Percentiles rank a stretch among this genome's conserved stretches.
These are phyloP conservation scores for Aspergillus latus DNA, from an alignment of 2,329 filamentous ascomycete species.

Conservation along the genomic window DNA sequence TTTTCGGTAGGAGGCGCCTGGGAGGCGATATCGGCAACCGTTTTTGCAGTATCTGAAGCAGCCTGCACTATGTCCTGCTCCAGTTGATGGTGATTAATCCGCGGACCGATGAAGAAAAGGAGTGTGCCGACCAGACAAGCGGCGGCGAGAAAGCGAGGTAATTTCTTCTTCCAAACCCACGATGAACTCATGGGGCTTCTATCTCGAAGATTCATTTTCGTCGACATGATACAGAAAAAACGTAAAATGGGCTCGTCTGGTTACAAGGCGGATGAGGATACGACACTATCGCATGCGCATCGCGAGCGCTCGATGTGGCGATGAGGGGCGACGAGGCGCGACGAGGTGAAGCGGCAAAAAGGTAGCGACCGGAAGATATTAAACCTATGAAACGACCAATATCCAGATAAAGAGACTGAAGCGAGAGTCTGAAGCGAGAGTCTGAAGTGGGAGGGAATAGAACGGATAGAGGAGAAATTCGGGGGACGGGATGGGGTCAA, in stretches of 20 bases:
- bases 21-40: neutral
- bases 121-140: constrained; percentile 29
- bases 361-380: constrained; percentile 4
- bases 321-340: constrained; percentile 11
- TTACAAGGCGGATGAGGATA: constrained; percentile 1
- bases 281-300: constrained; percentile 23
- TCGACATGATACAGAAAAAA: constrained; percentile 19
- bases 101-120: constrained; percentile 30
- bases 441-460: neutral
- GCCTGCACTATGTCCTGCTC: constrained; percentile 15
- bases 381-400: no score
- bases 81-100: constrained; percentile 14
- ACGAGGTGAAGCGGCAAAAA: constrained; percentile 1
- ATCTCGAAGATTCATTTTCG: constrained; percentile 27
- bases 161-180: constrained; percentile 35
- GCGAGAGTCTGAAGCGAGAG: neutral
- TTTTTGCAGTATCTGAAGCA: constrained; percentile 3
- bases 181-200: constrained; percentile 27
- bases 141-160: constrained; percentile 30
- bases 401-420: neutral
- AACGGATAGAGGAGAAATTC: neutral
- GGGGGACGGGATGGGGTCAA: neutral
- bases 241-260: neutral
- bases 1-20: constrained; percentile 18
- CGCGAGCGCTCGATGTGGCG: constrained; percentile 15